Evolutionary conservation across 805 yeast species (phyloP).

Genomic region (Candida easanensis): DNA sequence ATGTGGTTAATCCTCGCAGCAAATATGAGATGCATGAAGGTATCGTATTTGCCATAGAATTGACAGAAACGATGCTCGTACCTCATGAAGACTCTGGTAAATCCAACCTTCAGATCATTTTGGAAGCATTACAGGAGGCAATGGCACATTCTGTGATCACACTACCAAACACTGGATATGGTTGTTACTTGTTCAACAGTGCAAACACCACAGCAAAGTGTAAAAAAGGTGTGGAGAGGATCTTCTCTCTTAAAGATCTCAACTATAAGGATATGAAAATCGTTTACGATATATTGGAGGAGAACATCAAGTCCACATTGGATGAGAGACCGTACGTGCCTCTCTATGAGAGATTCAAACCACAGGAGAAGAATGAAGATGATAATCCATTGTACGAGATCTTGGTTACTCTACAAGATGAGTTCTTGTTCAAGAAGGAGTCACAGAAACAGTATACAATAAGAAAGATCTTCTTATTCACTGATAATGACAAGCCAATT

Average conservation of each 20-base stretch:
- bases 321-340: conserved; percentile 23
- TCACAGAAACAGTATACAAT: conserved; percentile 46
- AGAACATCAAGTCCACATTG: conserved; percentile 28
- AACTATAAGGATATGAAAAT: conserved; percentile 56
- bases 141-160: conserved; percentile 65
- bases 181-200: conserved; percentile 62
- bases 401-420: conserved; percentile 52
- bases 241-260: conserved; percentile 53
- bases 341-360: conserved; percentile 30
- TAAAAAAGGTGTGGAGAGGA: conserved; percentile 43
- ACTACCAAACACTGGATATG: conserved; percentile 69
- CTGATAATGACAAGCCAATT: conserved; percentile 72
- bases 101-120: conserved; percentile 47
- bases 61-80: conserved; percentile 44
- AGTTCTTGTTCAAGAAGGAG: conserved; percentile 41
- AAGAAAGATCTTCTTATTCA: conserved; percentile 65
- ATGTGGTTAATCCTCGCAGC: neutral
- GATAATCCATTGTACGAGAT: conserved; percentile 38
- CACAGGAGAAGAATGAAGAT: conserved; percentile 20
- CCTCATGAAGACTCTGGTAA: conserved; percentile 35
- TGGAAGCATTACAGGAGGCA: conserved; percentile 57
- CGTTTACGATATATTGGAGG: conserved; percentile 49
- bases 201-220: conserved; percentile 31
- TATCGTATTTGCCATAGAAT: conserved; percentile 58
- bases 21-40: conserved; percentile 57